Evolutionary conservation across 2,329 filamentous ascomycete genomes (phyloP).

Genomic region (Trichoderma hamatum): DNA sequence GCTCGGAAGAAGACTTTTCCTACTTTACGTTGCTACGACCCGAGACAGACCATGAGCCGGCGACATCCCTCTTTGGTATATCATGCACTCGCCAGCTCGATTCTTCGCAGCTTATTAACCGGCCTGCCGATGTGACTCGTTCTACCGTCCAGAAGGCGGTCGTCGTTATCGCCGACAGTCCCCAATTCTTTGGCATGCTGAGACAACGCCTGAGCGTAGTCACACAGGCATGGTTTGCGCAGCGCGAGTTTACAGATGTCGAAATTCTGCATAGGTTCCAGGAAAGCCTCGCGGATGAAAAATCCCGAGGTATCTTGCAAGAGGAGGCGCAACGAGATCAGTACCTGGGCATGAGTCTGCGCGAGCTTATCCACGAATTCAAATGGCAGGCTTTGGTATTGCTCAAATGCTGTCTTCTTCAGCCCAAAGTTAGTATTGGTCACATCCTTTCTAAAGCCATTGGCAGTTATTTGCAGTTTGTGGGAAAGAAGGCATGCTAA

Average conservation of each 20-base stretch:
- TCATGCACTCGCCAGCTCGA: conserved; percentile 93
- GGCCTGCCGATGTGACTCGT: conserved; percentile 88
- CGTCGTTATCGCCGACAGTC: conserved; percentile 89
- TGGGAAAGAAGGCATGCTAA: not conserved
- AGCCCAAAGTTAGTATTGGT: conserved; percentile 74
- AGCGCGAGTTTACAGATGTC: conserved; percentile 86
- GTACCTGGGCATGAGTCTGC: conserved; percentile 83
- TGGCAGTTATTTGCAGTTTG: no score
- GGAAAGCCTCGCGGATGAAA: conserved; percentile 77
- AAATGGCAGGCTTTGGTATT: conserved; percentile 92
- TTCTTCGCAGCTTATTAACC: conserved; percentile 72
- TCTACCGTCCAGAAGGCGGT: conserved; percentile 98
- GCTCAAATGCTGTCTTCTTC: conserved; percentile 89
- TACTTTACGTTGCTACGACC: conserved; percentile 90
- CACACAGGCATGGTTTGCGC: conserved; percentile 94
- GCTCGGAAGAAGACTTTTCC: conserved; percentile 92
- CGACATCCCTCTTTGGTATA: conserved; percentile 91
- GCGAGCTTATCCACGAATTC: conserved; percentile 92
- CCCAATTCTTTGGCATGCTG: conserved; percentile 86
- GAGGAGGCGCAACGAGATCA: conserved; percentile 79
- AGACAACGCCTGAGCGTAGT: conserved; percentile 88
- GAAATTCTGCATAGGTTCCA: conserved; percentile 91
- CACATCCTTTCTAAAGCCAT: not conserved
- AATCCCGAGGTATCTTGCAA: conserved; percentile 57
- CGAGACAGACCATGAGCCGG: conserved; percentile 55